Evolutionary conservation across 768 basidiomycete genomes (phyloP).

Genomic region (Pisolithus tinctorius): DNA sequence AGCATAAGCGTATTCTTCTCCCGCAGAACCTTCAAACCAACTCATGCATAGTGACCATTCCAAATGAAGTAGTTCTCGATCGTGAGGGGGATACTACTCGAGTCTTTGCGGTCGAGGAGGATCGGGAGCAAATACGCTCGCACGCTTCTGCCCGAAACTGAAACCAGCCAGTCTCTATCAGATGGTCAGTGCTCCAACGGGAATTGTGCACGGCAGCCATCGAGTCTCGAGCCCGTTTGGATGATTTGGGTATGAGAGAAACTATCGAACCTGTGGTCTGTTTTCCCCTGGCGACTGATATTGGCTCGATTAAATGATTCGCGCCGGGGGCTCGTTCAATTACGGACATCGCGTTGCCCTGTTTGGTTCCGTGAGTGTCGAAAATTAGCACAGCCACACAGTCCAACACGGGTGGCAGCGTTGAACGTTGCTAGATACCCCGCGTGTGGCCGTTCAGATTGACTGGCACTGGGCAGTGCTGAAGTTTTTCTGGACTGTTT

Average conservation of each 20-base stretch:
- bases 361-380: not conserved
- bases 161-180: constrained; percentile 19
- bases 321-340: too few species aligned
- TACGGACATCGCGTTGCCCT: too few species aligned
- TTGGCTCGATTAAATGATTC: too few species aligned
- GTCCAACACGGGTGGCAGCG: not conserved
- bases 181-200: constrained; percentile 22
- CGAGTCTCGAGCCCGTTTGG: constrained; percentile 9
- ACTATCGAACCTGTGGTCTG: constrained; percentile 36
- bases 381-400: constrained; percentile 3
- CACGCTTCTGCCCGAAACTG: constrained; percentile 26
- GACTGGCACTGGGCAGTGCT: not conserved
- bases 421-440: not conserved
- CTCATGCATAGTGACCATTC: constrained; percentile 25
- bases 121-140: constrained; percentile 21
- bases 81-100: constrained; percentile 22
- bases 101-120: not conserved
- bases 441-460: not conserved
- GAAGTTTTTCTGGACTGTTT: not conserved
- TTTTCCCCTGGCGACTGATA: constrained; percentile 16
- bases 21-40: constrained; percentile 22
- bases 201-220: constrained; percentile 30
- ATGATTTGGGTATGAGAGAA: constrained; percentile 32
- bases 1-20: constrained; percentile 26
- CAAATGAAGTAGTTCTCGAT: constrained; percentile 33